phyloP scores from a whole-genome alignment of 805 yeast species.

The Myxozyma sirexii region DNA sequence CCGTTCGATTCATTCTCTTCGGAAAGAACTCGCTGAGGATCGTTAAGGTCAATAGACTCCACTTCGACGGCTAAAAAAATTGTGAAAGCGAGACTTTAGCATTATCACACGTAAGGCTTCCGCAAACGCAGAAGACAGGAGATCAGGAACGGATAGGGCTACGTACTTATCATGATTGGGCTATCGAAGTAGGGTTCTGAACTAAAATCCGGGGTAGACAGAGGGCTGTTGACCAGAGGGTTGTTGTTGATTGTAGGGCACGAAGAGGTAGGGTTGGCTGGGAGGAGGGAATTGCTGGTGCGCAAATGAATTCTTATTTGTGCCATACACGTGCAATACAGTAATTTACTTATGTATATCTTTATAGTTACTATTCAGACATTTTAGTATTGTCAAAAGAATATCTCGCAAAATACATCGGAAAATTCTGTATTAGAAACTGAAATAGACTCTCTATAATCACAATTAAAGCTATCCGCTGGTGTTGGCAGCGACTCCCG shows the following conservation, averaged over 20 bases:
- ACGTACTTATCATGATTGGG: slow-evolving; percentile 1
- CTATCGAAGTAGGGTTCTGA: slow-evolving; percentile 4
- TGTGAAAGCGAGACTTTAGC: not conserved
- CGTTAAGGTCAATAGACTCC: not conserved
- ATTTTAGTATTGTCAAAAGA: too few species aligned
- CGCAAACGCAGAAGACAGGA: not conserved
- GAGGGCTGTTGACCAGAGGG: not conserved
- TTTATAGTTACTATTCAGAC: too few species aligned
- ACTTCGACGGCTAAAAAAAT: slow-evolving; percentile 6
- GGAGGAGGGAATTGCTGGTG: too few species aligned
- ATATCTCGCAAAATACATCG: too few species aligned
- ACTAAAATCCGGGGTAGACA: not conserved
- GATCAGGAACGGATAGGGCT: not conserved
- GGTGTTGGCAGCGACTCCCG: too few species aligned
- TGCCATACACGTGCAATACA: too few species aligned
- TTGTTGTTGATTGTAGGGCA: not conserved
- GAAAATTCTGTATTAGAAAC: too few species aligned
- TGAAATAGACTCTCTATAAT: too few species aligned
- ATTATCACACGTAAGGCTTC: not conserved
- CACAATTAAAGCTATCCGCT: too few species aligned
- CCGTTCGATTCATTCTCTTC: not conserved
- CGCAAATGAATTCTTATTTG: too few species aligned
- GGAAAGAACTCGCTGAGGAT: not conserved
- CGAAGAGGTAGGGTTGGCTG: not conserved
- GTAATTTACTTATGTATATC: too few species aligned